These are phyloP conservation scores for Scutellaria barbata DNA, from an alignment of 257 asterid species.

Conservation along the genomic window DNA sequence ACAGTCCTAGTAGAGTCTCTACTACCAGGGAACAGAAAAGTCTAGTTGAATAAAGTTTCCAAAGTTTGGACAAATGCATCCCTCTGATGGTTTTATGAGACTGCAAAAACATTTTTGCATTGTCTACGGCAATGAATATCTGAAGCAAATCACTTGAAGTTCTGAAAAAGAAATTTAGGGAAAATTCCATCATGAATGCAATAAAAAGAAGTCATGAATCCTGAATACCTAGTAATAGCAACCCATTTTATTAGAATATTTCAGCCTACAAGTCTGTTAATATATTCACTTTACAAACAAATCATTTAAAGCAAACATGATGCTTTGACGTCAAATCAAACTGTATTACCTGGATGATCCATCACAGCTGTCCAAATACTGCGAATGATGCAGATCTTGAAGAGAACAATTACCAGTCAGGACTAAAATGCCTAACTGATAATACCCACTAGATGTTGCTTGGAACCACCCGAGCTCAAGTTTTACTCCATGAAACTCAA, in stretches of 20 bases:
- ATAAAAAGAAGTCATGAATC: slow-evolving; percentile 19
- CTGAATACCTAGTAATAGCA: slow-evolving; percentile 14
- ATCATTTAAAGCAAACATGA: slow-evolving; percentile 23
- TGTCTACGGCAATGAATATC: slow-evolving; percentile 12
- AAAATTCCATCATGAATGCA: slow-evolving; percentile 3
- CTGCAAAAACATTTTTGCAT: not conserved
- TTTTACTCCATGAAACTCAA: slow-evolving; percentile 90
- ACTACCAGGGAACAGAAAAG: slow-evolving; percentile 21
- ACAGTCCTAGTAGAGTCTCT: slow-evolving; percentile 14
- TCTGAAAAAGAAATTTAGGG: slow-evolving; percentile 2
- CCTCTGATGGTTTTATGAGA: not conserved
- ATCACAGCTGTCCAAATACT: slow-evolving; percentile 57
- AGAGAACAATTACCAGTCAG: slow-evolving; percentile 70
- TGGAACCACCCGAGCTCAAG: slow-evolving; percentile 98
- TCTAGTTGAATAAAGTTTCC: slow-evolving; percentile 16
- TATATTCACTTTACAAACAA: slow-evolving; percentile 10
- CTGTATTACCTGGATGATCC: slow-evolving; percentile 65
- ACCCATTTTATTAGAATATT: slow-evolving; percentile 7
- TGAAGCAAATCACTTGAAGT: slow-evolving; percentile 22
- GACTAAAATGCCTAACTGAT: slow-evolving; percentile 89
- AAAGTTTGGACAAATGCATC: slow-evolving; percentile 2
- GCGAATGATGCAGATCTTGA: slow-evolving; percentile 66
- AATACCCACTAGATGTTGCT: slow-evolving; percentile 89
- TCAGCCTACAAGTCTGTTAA: not conserved
- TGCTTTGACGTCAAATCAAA: slow-evolving; percentile 26